Evolutionary conservation across 2,329 filamentous ascomycete genomes (phyloP), one percentile per base, ranked within the genome.

Genomic region (Aspergillus thermomutatus): DNA sequence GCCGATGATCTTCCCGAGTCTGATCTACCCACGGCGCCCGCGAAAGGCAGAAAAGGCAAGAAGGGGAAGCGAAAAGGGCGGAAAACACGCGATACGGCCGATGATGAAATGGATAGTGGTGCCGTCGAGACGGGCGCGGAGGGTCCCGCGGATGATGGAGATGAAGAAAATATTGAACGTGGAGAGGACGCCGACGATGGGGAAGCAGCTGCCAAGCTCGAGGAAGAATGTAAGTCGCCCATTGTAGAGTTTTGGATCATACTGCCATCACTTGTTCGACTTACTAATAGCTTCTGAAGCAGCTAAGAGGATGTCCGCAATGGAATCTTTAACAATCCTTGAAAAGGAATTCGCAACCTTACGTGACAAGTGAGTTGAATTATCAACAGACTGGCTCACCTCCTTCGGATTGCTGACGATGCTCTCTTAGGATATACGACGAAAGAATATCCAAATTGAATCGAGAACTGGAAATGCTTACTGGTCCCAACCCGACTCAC

Each of bases 331-430:
- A 65, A 82, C 85, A 19, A 83, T 85, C 19, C 89, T 99, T 46
- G 93, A 97, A 71, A 89, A 89, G 72, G 90, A 94, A 69, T 99
- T 99, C 76, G 86, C 88, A 57, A 83, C 89, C 19, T 90, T 97
- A 69, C 85, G 92, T 67, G 92, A 82, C 64, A 80, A 78, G 78
- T 80, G 71, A 71, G 75, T 21, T 14, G 7, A 2, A 40, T 49
- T 6, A n/a, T 49, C 17, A 14, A 25, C 19, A 31, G 31, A 27
- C 26, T 49, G 14, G 26, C n/a, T 47, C 48, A 51, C 43, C 6
- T 23, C 6, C 14, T 46, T 27, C 34, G n/a, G 11, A 27, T 50
- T 56, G 28, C 64, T 69, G 26, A 68, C 21, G 34, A 17, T 25
- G 11, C 5, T 21, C 27, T 56, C 23, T 8, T 66, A 95, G 92